Percentiles rank a stretch among this genome's conserved stretches.
These are phyloP conservation scores for Neotropicomus parvogracilis DNA, from an alignment of 1,284 basidiomycete genomes.

Conservation along the genomic window DNA sequence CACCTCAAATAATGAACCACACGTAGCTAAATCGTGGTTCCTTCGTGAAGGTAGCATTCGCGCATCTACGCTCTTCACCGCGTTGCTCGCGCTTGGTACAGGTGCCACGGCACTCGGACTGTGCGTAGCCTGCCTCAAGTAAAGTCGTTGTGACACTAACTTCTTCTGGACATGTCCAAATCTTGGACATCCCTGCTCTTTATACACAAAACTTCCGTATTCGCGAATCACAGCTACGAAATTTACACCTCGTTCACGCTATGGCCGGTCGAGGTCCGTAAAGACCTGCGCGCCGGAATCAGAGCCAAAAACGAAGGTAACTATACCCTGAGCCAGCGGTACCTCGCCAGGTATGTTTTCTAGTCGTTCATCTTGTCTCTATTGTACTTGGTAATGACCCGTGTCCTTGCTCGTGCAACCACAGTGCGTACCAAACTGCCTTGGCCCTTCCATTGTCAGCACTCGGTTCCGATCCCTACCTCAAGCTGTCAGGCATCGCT, in stretches of 20 bases:
- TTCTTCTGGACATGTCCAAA: neutral
- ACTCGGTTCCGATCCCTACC: constrained; percentile 52
- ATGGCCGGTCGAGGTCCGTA: constrained; percentile 59
- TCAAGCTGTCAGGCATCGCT: constrained; percentile 72
- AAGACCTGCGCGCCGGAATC: constrained; percentile 62
- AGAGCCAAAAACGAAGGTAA: constrained; percentile 62
- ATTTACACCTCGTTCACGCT: constrained; percentile 56
- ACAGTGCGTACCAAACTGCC: constrained; percentile 62
- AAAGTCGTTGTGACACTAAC: constrained; percentile 5
- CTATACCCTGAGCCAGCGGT: constrained; percentile 49
- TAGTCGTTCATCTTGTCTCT: neutral
- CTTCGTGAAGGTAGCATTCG: constrained; percentile 20
- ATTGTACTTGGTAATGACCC: too few relatives aligned
- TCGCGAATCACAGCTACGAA: constrained; percentile 47
- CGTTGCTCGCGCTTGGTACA: constrained; percentile 46
- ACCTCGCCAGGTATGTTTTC: constrained; percentile 49
- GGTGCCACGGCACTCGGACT: constrained; percentile 52
- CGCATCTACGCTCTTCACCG: constrained; percentile 46
- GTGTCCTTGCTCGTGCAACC: neutral
- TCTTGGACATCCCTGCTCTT: too few relatives aligned
- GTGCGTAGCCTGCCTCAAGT: constrained; percentile 38
- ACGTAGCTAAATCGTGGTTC: constrained; percentile 11
- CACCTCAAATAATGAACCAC: constrained; percentile 1
- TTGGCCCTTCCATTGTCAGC: constrained; percentile 45
- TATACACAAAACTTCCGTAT: neutral